Evolutionary conservation across 2,329 filamentous ascomycete species (phyloP).

Genomic region (Ceratocystis albifundus): DNA sequence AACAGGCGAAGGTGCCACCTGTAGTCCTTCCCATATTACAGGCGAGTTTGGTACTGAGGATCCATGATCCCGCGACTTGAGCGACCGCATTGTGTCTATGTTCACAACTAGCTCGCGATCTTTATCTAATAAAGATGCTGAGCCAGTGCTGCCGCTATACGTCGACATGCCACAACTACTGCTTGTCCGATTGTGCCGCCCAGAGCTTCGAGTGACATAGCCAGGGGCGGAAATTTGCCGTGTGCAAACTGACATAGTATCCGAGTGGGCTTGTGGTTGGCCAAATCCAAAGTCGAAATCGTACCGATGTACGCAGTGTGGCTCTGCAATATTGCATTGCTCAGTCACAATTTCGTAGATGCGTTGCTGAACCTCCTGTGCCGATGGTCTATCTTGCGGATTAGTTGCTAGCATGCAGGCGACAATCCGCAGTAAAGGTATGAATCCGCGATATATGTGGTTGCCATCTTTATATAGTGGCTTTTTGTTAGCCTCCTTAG

Average conservation of each 20-base stretch:
- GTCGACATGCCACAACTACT: conserved; percentile 32
- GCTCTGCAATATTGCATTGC: conserved; percentile 37
- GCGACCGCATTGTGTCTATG: conserved; percentile 16
- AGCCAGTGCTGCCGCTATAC: conserved; percentile 27
- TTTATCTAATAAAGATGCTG: conserved; percentile 15
- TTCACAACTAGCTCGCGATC: conserved; percentile 16
- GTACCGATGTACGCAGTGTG: conserved; percentile 45
- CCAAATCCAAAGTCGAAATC: conserved; percentile 29
- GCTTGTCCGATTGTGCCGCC: conserved; percentile 28
- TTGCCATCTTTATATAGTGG: conserved; percentile 33
- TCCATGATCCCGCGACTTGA: conserved; percentile 14
- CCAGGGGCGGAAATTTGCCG: conserved; percentile 25
- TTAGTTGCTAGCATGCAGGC: conserved; percentile 43
- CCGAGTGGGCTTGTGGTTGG: conserved; percentile 23
- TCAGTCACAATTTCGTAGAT: conserved; percentile 44
- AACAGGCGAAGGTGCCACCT: conserved; percentile 3
- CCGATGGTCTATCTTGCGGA: conserved; percentile 43
- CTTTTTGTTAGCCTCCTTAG: conserved; percentile 46
- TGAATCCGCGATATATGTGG: conserved; percentile 40
- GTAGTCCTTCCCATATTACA: conserved; percentile 4
- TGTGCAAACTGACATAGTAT: conserved; percentile 23
- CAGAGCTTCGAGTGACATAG: conserved; percentile 8
- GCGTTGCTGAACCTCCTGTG: conserved; percentile 41
- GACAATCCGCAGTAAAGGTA: conserved; percentile 42
- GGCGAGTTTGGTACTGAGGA: conserved; percentile 7